A percentile compares a stretch with the other conserved stretches of the same genome.
phyloP scores from a whole-genome alignment of 2,329 filamentous ascomycete genomes.

The Cladophialophora immunda region DNA sequence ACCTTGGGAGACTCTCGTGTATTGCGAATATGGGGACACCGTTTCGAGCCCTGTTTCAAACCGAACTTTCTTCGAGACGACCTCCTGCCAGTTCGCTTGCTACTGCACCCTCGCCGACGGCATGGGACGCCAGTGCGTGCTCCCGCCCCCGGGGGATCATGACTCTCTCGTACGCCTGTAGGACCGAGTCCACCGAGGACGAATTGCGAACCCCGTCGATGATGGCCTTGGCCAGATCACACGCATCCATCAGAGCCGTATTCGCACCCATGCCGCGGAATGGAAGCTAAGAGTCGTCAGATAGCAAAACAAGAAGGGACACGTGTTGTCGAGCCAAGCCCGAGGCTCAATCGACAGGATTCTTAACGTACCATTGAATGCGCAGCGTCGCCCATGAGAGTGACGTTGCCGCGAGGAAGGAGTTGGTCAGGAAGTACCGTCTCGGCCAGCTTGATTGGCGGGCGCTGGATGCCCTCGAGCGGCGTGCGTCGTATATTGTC shows the following conservation, averaged over 20 bases:
- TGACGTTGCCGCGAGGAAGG: conserved; percentile 9
- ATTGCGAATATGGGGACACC: no score
- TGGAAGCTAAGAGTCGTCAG: neutral
- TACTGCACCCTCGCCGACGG: neutral
- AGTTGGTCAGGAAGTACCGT: neutral
- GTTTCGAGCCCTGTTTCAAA: no score
- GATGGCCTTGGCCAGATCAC: conserved; percentile 19
- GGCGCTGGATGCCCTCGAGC: neutral
- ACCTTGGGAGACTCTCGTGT: no score
- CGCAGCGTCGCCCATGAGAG: conserved; percentile 19
- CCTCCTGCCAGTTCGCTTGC: neutral
- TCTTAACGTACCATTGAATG: conserved; percentile 23
- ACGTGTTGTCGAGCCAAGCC: neutral
- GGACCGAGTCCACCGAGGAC: conserved; percentile 8
- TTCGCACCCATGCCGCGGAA: conserved; percentile 20
- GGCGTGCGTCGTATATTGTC: neutral
- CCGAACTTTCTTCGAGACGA: no score
- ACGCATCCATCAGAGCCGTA: conserved; percentile 14
- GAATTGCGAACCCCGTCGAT: conserved; percentile 5
- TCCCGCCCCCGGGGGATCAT: conserved; percentile 14
- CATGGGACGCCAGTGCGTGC: conserved; percentile 2
- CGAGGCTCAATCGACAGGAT: no score
- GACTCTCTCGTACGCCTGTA: conserved; percentile 5
- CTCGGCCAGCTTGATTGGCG: conserved; percentile 10
- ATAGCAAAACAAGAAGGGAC: no score